Evolutionary conservation across 2,329 filamentous ascomycete genomes (phyloP).

Genomic region (Didymella pinodella): DNA sequence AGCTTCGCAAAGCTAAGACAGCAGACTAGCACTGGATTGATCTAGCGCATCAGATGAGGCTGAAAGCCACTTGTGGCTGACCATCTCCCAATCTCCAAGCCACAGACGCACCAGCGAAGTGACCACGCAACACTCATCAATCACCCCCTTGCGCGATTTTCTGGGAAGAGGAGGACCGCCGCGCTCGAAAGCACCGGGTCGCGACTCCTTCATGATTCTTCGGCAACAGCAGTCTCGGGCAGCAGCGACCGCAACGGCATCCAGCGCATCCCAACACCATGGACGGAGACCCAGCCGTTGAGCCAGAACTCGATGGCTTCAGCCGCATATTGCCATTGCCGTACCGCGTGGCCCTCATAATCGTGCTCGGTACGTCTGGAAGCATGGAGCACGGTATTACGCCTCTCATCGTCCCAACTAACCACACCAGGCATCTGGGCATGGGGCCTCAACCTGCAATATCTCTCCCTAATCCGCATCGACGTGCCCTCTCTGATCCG

Average conservation of each 20-base stretch:
- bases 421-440: conserved; percentile 79
- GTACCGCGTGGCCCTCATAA: conserved; percentile 84
- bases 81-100: too few relatives aligned
- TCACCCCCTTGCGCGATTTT: conserved; percentile 30
- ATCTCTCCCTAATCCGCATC: conserved; percentile 79
- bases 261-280: conserved; percentile 54
- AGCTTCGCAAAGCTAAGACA: conserved; percentile 4
- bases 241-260: conserved; percentile 31
- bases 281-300: conserved; percentile 77
- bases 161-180: conserved; percentile 7
- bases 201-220: conserved; percentile 29
- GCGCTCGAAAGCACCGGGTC: neutral
- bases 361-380: conserved; percentile 75
- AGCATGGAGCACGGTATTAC: neutral
- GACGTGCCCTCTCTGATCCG: conserved; percentile 86
- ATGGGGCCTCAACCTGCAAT: conserved; percentile 92
- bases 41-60: neutral
- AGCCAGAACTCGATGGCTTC: conserved; percentile 78
- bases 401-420: neutral
- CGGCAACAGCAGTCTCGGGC: conserved; percentile 31
- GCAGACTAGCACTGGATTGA: neutral
- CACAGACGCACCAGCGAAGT: conserved; percentile 22
- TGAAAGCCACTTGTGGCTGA: conserved; percentile 6
- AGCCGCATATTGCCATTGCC: conserved; percentile 87
- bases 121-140: conserved; percentile 39